phyloP scores from a whole-genome alignment of 768 basidiomycete genomes.

The Kwoniella dejecticola region DNA sequence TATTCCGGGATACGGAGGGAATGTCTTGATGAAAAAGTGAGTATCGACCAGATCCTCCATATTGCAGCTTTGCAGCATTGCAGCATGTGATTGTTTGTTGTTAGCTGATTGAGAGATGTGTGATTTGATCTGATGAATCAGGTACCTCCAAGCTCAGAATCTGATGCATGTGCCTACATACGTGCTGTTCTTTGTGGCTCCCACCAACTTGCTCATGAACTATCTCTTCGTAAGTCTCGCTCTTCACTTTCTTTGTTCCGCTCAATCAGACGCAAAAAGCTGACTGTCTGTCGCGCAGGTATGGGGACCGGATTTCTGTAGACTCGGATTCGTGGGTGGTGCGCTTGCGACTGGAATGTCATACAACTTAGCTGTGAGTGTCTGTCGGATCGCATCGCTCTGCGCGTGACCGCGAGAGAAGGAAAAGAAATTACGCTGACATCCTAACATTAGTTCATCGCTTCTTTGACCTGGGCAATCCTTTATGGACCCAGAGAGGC shows the following conservation, averaged over 20 bases:
- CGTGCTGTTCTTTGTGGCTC: conserved; percentile 78
- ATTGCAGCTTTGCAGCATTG: neutral
- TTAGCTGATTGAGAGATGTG: too few species aligned
- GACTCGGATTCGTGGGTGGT: conserved; percentile 87
- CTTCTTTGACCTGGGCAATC: conserved; percentile 52
- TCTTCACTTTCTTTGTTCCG: neutral
- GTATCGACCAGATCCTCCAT: conserved; percentile 7
- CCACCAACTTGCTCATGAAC: conserved; percentile 79
- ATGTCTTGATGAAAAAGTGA: conserved; percentile 61
- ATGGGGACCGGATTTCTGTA: conserved; percentile 77
- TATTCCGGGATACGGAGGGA: conserved; percentile 72
- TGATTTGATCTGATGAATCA: conserved; percentile 1
- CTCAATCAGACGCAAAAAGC: neutral
- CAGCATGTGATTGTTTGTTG: too few species aligned
- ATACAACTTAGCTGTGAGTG: conserved; percentile 73
- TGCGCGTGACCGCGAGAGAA: neutral
- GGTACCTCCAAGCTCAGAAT: conserved; percentile 83
- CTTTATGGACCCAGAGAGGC: conserved; percentile 64
- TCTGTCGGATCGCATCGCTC: neutral
- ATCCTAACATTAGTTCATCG: conserved; percentile 45
- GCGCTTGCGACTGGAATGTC: conserved; percentile 86
- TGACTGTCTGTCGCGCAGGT: too few species aligned
- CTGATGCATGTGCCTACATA: conserved; percentile 82
- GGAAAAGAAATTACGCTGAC: too few species aligned
- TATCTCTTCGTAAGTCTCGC: conserved; percentile 67